Percentiles rank a stretch among this genome's conserved stretches.
phyloP scores from a whole-genome alignment of 73 alveolate species.

The Tetrahymena elliotti region DNA sequence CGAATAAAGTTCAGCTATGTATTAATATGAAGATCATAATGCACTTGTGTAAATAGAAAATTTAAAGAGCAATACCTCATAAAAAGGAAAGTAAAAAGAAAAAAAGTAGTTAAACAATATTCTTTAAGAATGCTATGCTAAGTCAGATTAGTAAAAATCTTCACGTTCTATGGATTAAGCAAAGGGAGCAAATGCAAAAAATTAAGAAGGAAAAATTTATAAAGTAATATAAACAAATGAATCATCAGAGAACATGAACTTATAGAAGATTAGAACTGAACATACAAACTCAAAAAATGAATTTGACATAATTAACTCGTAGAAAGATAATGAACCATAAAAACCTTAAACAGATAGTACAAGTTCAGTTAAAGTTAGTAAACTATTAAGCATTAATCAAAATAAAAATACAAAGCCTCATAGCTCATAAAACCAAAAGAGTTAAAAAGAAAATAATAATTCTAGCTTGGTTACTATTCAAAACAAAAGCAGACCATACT shows the following conservation, averaged over 20 bases:
- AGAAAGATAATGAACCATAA: neutral
- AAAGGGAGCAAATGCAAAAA: neutral
- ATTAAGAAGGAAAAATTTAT: neutral
- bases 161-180: neutral
- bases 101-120: neutral
- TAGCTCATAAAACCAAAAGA: neutral
- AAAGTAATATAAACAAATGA: neutral
- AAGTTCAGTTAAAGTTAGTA: neutral
- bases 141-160: neutral
- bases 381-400: neutral
- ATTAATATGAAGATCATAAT: neutral
- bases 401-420: neutral
- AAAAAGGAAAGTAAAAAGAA: neutral
- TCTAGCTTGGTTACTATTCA: neutral
- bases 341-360: neutral
- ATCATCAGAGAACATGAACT: neutral
- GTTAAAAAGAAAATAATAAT: neutral
- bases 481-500: neutral
- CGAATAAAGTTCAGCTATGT: neutral
- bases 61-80: neutral
- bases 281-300: neutral
- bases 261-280: neutral
- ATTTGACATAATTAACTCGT: neutral
- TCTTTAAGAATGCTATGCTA: neutral
- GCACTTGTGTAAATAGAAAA: neutral